phyloP scores from a whole-genome alignment of 164 flowering plant genomes.

The Kalanchoe fedtschenkoi region DNA sequence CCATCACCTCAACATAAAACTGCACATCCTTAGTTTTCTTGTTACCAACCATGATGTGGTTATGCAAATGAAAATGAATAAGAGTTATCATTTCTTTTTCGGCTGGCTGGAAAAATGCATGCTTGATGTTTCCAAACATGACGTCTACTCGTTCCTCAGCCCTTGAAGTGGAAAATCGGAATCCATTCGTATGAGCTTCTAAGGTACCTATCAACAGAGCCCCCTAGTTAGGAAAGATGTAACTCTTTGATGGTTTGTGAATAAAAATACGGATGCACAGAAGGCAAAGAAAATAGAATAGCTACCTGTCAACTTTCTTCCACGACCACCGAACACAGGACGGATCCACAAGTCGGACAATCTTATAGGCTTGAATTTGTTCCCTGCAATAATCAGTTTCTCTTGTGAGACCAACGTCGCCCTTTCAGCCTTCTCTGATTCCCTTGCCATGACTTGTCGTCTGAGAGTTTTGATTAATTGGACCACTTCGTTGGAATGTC shows the following conservation, averaged over 20 bases:
- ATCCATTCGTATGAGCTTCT: conserved; percentile 69
- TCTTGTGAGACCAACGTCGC: conserved; percentile 86
- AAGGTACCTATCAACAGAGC: conserved; percentile 20
- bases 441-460: conserved; percentile 58
- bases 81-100: conserved; percentile 81
- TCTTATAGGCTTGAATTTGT: conserved; percentile 51
- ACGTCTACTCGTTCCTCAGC: conserved; percentile 64
- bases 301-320: conserved; percentile 42
- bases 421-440: conserved; percentile 80
- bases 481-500: conserved; percentile 74
- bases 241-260: not conserved
- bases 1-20: conserved; percentile 85
- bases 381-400: conserved; percentile 48
- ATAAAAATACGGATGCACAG: not conserved
- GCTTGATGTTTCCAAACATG: conserved; percentile 67
- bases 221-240: not conserved
- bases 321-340: conserved; percentile 64
- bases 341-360: conserved; percentile 64
- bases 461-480: conserved; percentile 63
- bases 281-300: not conserved
- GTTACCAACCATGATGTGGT: conserved; percentile 89
- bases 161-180: conserved; percentile 56
- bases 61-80: conserved; percentile 67
- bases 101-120: conserved; percentile 81
- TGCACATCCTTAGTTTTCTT: conserved; percentile 80